Conservation (phyloP, 352 stramenopile species). For the Globisporangium splendens region DNA sequence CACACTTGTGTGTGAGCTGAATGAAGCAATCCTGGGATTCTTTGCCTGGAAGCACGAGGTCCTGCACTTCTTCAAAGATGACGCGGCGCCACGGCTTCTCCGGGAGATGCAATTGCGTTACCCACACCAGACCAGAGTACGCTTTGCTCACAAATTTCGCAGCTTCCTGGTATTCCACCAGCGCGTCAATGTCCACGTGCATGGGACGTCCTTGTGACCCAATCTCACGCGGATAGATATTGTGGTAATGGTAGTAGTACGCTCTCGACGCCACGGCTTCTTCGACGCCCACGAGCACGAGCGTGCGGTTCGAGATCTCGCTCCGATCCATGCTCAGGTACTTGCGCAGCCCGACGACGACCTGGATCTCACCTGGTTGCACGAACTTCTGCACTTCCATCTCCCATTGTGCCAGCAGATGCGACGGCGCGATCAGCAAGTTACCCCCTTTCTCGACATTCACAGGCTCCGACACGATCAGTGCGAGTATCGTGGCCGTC, state of each 20-base stretch:
- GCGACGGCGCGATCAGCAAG: conserved; percentile 70
- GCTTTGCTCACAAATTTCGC: conserved; percentile 82
- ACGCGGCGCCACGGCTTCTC: conserved; percentile 71
- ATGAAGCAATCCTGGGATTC: conserved; percentile 79
- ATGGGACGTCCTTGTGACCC: conserved; percentile 31
- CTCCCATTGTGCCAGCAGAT: conserved; percentile 82
- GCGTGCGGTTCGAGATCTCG: conserved; percentile 68
- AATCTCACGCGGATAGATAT: conserved; percentile 50
- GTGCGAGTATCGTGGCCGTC: conserved; percentile 75
- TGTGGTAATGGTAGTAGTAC: conserved; percentile 56
- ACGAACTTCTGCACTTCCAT: conserved; percentile 79
- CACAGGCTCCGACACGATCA: conserved; percentile 60
- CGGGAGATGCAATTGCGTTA: conserved; percentile 57
- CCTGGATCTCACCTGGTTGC: conserved; percentile 55
- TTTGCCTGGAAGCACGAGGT: conserved; percentile 72
- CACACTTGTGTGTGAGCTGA: conserved; percentile 67
- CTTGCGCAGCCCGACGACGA: conserved; percentile 53
- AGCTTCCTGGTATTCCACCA: conserved; percentile 65
- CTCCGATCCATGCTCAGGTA: conserved; percentile 47
- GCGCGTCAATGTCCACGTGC: conserved; percentile 33
- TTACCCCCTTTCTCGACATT: conserved; percentile 52
- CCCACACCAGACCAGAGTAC: conserved; percentile 72
- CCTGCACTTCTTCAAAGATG: conserved; percentile 87
- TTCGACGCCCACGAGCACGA: conserved; percentile 78
- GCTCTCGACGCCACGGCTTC: conserved; percentile 61